Evolutionary conservation across 306 rosid species (phyloP), one percentile per base, ranked within the genome.

Genomic region (Vigna nakashimae): DNA sequence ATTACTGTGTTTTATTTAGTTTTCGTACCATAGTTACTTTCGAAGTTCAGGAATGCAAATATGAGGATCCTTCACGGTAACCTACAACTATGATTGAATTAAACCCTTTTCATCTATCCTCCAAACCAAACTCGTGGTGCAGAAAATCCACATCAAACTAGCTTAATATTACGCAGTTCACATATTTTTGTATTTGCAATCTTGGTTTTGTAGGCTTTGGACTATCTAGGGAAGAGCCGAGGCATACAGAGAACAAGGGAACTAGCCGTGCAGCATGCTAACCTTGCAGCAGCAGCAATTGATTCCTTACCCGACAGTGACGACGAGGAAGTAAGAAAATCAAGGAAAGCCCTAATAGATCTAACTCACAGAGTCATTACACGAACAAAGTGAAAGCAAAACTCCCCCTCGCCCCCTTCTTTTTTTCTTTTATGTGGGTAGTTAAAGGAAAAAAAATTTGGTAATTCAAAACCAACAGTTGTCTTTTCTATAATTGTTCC

Each of bases 171-270:
- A 42, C 9, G 6, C 32, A 6, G 15, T 38, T 62, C 16, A 17
- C 57, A 52, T 49, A 73, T 52, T 52, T 74, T 20, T 45, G 70
- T 69, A 26, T 63, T 79, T 72, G 70, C 4, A 65, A 36, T 9
- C 1, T 64, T 65, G 48, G 58, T 65, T 76, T n/a, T 65, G 18
- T 63, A 95, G 99, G 99, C 94, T 70, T 75, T 95, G 65, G 98
- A 95, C n/a, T 95, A 89, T 82, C 92, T 95, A 17, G 96, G 88
- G 16, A 89, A 86, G 87, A 95, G 99, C 59, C 81, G 82, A 34
- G 99, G 98, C 65, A 85, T 95, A 75, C 99, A 92, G 68, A 88
- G 83, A 78, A 86, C 99, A 45, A 88, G 75, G 85, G 99, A 95
- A 77, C 89, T 95, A 50, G 99, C 99, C 22, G 36, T 78, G 55